Conservation (phyloP, 495 filamentous ascomycete species). For the Penicillium egyptiacum region DNA sequence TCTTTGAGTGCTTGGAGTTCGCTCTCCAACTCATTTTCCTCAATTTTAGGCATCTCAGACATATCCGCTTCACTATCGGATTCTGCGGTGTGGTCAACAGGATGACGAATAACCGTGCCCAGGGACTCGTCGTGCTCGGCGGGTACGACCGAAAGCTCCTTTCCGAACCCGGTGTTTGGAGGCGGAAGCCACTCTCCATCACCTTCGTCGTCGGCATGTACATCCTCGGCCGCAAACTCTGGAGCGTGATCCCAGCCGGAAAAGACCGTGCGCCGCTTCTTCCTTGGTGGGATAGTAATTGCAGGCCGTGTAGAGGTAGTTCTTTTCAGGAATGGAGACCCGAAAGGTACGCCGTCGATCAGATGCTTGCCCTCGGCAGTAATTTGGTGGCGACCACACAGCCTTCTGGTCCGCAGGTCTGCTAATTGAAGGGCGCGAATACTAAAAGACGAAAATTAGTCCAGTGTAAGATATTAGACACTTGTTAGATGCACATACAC, state of each 20-base stretch:
- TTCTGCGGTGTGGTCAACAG: slow-evolving; percentile 31
- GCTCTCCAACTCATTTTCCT: slow-evolving; percentile 41
- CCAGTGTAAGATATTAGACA: not conserved
- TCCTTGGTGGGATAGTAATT: slow-evolving; percentile 73
- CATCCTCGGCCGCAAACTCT: slow-evolving; percentile 8
- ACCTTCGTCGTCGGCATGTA: slow-evolving; percentile 30
- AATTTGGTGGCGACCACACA: slow-evolving; percentile 84
- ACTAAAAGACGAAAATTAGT: slow-evolving; percentile 40
- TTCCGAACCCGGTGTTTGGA: slow-evolving; percentile 21
- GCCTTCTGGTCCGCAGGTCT: slow-evolving; percentile 70
- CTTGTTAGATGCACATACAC: slow-evolving; percentile 54
- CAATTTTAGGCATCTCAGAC: slow-evolving; percentile 40
- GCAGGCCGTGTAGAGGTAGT: slow-evolving; percentile 58
- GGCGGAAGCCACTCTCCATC: slow-evolving; percentile 43
- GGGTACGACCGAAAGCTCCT: slow-evolving; percentile 29
- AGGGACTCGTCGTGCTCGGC: slow-evolving; percentile 36
- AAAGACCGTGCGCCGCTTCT: slow-evolving; percentile 59
- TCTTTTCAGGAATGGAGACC: slow-evolving; percentile 64
- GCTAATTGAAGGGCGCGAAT: slow-evolving; percentile 77
- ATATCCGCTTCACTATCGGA: slow-evolving; percentile 40
- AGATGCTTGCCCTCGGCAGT: slow-evolving; percentile 76
- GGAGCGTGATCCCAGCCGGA: slow-evolving; percentile 34
- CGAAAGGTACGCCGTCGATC: slow-evolving; percentile 87
- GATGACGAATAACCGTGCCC: slow-evolving; percentile 45
- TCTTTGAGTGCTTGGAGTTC: slow-evolving; percentile 47